These are phyloP conservation scores for Wickerhamiella musiphila DNA, from an alignment of 805 yeast species.

Conservation along the genomic window DNA sequence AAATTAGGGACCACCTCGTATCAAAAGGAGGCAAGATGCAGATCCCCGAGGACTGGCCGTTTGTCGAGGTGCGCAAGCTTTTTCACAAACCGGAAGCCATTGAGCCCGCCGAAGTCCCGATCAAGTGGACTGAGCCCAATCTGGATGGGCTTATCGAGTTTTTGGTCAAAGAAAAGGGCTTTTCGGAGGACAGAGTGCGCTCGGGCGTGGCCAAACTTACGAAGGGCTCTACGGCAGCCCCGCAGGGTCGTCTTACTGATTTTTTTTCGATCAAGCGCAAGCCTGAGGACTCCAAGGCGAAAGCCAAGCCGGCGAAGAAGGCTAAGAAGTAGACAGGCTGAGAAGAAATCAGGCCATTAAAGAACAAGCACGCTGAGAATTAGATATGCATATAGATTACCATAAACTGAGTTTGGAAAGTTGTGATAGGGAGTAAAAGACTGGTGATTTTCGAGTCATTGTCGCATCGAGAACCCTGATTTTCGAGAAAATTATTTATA, in stretches of 20 bases:
- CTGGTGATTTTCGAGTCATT: too few species aligned
- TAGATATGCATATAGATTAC: too few species aligned
- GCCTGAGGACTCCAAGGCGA: not conserved
- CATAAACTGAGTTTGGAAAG: too few species aligned
- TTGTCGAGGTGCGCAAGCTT: constrained; percentile 66
- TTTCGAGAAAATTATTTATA: too few species aligned
- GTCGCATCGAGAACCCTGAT: too few species aligned
- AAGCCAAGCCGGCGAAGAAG: constrained; percentile 5
- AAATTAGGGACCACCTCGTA: constrained; percentile 48
- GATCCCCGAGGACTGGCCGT: constrained; percentile 93
- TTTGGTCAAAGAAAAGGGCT: constrained; percentile 76
- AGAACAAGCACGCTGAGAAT: not conserved
- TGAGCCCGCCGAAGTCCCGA: constrained; percentile 38
- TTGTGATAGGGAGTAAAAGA: too few species aligned
- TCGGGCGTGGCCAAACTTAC: constrained; percentile 72
- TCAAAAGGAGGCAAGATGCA: constrained; percentile 45
- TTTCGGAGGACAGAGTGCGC: constrained; percentile 79
- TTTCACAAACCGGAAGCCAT: constrained; percentile 70
- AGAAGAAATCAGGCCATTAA: not conserved
- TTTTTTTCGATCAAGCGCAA: constrained; percentile 45
- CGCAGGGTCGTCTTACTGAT: constrained; percentile 85
- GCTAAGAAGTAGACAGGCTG: constrained; percentile 7
- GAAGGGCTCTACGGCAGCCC: constrained; percentile 69
- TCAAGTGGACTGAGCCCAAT: constrained; percentile 85
- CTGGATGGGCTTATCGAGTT: constrained; percentile 66